These are phyloP conservation scores for Termitomyces sp. DNA, from an alignment of 768 basidiomycete species.

Conservation along the genomic window DNA sequence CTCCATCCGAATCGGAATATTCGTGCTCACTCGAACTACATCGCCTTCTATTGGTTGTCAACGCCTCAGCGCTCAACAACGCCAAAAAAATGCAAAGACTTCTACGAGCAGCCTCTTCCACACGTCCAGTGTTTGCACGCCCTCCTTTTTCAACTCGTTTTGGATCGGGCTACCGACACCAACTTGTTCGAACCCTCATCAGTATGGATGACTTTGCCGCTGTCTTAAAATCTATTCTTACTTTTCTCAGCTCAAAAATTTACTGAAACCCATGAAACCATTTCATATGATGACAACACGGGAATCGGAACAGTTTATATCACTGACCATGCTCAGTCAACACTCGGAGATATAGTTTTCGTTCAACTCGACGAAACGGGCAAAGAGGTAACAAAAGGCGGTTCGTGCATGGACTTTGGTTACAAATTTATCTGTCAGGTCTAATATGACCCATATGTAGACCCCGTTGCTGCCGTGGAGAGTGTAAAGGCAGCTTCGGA, in stretches of 20 bases:
- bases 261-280: slow-evolving; percentile 85
- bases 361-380: slow-evolving; percentile 82
- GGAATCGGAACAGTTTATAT: slow-evolving; percentile 80
- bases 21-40: neutral
- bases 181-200: slow-evolving; percentile 48
- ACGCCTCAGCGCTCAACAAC: neutral
- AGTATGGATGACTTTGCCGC: slow-evolving; percentile 45
- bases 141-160: slow-evolving; percentile 20
- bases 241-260: slow-evolving; percentile 63
- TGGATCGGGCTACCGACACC: slow-evolving; percentile 21
- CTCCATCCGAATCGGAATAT: too few species aligned
- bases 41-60: neutral
- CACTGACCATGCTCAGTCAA: slow-evolving; percentile 88
- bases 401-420: slow-evolving; percentile 41
- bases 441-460: slow-evolving; percentile 31
- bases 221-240: neutral
- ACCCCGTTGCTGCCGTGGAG: slow-evolving; percentile 87
- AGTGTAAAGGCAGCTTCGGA: slow-evolving; percentile 97
- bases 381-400: slow-evolving; percentile 61
- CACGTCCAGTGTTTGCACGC: slow-evolving; percentile 12
- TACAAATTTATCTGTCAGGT: neutral
- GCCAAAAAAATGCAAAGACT: slow-evolving; percentile 34
- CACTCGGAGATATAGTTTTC: slow-evolving; percentile 95
- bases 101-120: slow-evolving; percentile 28
- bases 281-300: slow-evolving; percentile 73